Evolutionary conservation across 441 rosid genomes (phyloP).

Genomic region (Monsonia emarginata): DNA sequence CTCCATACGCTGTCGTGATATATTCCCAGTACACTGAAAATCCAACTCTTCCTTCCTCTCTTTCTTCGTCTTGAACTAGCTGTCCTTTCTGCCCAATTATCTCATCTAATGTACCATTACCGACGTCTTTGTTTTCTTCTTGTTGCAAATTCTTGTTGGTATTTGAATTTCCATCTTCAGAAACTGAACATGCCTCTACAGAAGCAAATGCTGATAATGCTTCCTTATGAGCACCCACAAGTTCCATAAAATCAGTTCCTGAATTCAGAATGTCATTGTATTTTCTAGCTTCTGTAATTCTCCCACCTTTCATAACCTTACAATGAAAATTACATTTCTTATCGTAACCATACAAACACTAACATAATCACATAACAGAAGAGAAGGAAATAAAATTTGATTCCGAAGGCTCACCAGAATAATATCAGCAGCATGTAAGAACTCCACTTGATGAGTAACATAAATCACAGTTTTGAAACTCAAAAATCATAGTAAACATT

Average conservation of each 20-base stretch:
- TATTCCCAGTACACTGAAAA: constrained; percentile 68
- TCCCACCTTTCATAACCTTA: constrained; percentile 86
- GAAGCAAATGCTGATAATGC: constrained; percentile 51
- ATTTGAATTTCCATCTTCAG: constrained; percentile 24
- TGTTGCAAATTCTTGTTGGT: constrained; percentile 18
- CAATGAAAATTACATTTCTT: too few relatives aligned
- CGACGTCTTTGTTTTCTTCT: constrained; percentile 30
- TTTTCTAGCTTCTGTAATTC: constrained; percentile 73
- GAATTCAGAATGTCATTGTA: constrained; percentile 58
- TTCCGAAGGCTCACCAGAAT: constrained; percentile 39
- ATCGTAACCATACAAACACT: too few relatives aligned
- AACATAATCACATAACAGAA: too few relatives aligned
- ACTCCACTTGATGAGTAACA: constrained; percentile 65
- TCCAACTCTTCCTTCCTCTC: constrained; percentile 79
- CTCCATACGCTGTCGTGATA: constrained; percentile 67
- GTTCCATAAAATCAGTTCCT: constrained; percentile 75
- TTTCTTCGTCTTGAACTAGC: constrained; percentile 83
- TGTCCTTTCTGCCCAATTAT: constrained; percentile 41
- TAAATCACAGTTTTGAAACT: constrained; percentile 44
- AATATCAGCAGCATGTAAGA: constrained; percentile 53
- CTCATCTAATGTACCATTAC: constrained; percentile 30
- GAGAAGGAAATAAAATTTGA: neutral
- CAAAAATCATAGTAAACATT: constrained; percentile 45
- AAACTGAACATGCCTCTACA: constrained; percentile 24
- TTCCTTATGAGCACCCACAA: constrained; percentile 68